Base-by-base conservation (phyloP, 208 protist genomes). In the Polymyxa betae region DNA sequence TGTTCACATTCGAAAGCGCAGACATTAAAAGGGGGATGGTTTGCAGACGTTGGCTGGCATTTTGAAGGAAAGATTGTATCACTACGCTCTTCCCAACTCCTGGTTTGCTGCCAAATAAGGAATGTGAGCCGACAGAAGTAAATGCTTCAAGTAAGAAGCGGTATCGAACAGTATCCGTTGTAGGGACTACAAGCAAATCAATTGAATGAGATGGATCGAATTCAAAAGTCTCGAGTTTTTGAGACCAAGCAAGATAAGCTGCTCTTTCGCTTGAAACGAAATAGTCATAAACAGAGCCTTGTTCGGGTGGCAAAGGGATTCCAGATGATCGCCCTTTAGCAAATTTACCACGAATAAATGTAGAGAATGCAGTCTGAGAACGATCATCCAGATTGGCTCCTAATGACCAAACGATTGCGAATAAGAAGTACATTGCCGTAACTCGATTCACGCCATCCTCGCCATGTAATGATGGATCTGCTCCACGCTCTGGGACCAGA, bases 141-240 rank as follows among this genome's bases (percentile, higher is more conserved):
- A 92, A 88, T 94, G 91, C 97, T 93, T n/a, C 24, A 35, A 92
- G 89, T 1, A 94, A 41, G 54, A 88, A 91, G 88, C 95, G 94
- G 35, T 97, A 93, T 38, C 96, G 94, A 0, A 97, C 95, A 0
- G 97, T 97, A 66, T 98, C 97, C 20, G 94, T 93, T 40, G 97
- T 99, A 16, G 97, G 97, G 43, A 99, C 97, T 89, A 98, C 94
- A 46, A 98, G 95, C 38, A 98, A 95, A 94, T 98, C 98, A 93
- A 97, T 98, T 29, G 97, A 95, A 49, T 94, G 0, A 12, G n/a
- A 77, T 5, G 45, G 24, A n/a, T 94, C 88, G 64, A 93, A 95
- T 5, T 45, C 52, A 89, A 93, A 95, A 1, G 89, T 49, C 0
- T 92, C 29, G 10, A 93, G 16, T 45, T 40, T 0, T 0, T 32